Base-by-base conservation (phyloP, 2,329 filamentous ascomycete genomes). In the Epichloe hybrida region DNA sequence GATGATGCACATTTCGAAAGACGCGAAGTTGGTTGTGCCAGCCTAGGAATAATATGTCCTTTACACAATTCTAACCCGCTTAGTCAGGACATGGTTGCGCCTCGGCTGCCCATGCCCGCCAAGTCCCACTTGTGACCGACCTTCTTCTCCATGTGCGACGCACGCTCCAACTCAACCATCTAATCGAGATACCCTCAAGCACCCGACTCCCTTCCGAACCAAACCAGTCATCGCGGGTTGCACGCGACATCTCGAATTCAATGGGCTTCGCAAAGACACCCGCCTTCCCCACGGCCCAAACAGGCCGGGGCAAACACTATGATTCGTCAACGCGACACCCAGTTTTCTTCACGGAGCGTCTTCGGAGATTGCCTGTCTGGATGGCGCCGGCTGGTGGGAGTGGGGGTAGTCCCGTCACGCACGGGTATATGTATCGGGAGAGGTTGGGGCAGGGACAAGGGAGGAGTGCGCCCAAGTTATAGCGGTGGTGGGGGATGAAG, bases 291-390 rank as follows among this genome's bases (percentile, higher is more conserved):
- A 9, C 31, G 3, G 27, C 61, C 49, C 59, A 62, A 52, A 52
- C 55, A 6, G 54, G 58, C 20, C 59, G 59, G 61, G 57, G 61
- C 42, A 58, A 58, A 21, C 61, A 63, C 50, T 52, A 75, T 60
- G 74, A 84, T 62, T 70, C 78, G 9, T 79, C 84, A 1, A 72
- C 72, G 39, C 69, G 78, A 27, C 86, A 90, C 57, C 86, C 86
- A 0, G 85, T 88, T 1, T 90, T 90, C 67, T 88, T 89, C 68
- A 85, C 84, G 0, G 71, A 78, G 34, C 73, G 73, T 48, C 67
- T 87, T 48, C 76, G 75, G 52, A 77, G 74, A 58, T 72, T 76
- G 3, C 75, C 80, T 5, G 69, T 73, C 21, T 57, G 52, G 40
- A 52, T 56, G 52, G 60, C 58, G 23, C 50, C 54, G 6, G 58